A percentile compares a stretch with the other conserved stretches of the same genome.
Evolutionary conservation across 2,329 filamentous ascomycete species (phyloP).

Genomic region (Pseudogymnoascus sp.): DNA sequence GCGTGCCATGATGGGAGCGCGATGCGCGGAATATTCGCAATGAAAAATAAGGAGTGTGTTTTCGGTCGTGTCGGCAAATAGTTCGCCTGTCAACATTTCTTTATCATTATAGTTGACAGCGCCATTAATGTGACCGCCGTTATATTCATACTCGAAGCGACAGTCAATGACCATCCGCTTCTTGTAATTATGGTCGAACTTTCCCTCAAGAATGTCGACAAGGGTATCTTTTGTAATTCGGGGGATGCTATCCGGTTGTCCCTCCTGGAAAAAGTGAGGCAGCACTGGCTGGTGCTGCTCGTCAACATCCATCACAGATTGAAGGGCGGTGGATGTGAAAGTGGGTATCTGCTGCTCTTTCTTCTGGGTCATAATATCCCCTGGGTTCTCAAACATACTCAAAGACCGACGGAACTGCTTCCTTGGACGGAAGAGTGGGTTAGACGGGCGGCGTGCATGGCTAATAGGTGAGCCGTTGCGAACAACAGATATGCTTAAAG

Average conservation of each 20-base stretch:
- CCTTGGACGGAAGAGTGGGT: constrained; percentile 65
- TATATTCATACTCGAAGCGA: constrained; percentile 97
- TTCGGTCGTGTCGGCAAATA: constrained; percentile 59
- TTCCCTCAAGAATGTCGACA: constrained; percentile 79
- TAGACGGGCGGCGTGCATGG: constrained; percentile 61
- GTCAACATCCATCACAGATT: constrained; percentile 78
- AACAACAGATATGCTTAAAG: constrained; percentile 27
- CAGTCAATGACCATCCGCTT: constrained; percentile 88
- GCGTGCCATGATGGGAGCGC: constrained; percentile 92
- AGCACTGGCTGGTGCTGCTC: constrained; percentile 66
- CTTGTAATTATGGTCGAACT: constrained; percentile 68
- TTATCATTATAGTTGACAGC: constrained; percentile 98
- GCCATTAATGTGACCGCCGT: constrained; percentile 88
- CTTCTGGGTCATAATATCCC: constrained; percentile 78
- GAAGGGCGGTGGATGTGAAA: constrained; percentile 48
- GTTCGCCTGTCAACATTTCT: constrained; percentile 69
- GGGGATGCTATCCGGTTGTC: constrained; percentile 77
- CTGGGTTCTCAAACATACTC: constrained; percentile 95
- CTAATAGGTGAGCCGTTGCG: constrained; percentile 70
- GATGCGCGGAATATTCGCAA: constrained; percentile 96
- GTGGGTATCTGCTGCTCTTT: constrained; percentile 43
- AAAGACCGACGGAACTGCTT: constrained; percentile 87
- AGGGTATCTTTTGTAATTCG: constrained; percentile 78
- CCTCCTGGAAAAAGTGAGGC: constrained; percentile 76
- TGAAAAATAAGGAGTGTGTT: constrained; percentile 85